These are phyloP conservation scores for Serpula lacrymans DNA, from an alignment of 768 basidiomycete species.

Conservation along the genomic window DNA sequence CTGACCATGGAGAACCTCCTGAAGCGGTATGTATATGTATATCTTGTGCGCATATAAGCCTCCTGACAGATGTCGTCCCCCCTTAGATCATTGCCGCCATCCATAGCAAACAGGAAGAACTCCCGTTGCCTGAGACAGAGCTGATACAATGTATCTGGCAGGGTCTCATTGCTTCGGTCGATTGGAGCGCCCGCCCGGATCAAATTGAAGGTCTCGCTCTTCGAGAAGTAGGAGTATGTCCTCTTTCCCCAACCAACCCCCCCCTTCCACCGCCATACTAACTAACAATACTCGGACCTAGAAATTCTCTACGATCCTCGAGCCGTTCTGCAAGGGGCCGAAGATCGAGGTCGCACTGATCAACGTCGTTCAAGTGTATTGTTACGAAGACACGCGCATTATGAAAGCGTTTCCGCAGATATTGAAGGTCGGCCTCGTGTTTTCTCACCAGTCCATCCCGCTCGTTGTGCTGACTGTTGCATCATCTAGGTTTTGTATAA, in stretches of 20 bases:
- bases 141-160: constrained; percentile 90
- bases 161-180: constrained; percentile 82
- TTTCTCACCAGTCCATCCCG: background rate
- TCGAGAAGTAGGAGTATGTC: constrained; percentile 79
- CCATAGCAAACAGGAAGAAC: constrained; percentile 69
- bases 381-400: constrained; percentile 93
- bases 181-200: constrained; percentile 87
- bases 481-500: constrained; percentile 82
- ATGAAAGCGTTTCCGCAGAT: constrained; percentile 95
- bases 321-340: constrained; percentile 84
- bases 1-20: constrained; percentile 62
- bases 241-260: background rate
- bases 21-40: constrained; percentile 53
- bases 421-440: constrained; percentile 60
- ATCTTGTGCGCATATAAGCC: background rate
- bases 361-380: constrained; percentile 93
- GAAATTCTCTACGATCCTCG: constrained; percentile 83
- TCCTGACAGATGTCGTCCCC: constrained; percentile 10
- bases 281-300: constrained; percentile 30
- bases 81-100: constrained; percentile 72
- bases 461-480: constrained; percentile 8
- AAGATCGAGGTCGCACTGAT: constrained; percentile 94
- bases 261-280: background rate
- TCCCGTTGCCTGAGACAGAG: constrained; percentile 81
- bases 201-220: constrained; percentile 89